Percentiles rank a stretch among this genome's conserved stretches.
phyloP scores from a whole-genome alignment of 176 grass and related monocot genomes.

The Avena eriantha region DNA sequence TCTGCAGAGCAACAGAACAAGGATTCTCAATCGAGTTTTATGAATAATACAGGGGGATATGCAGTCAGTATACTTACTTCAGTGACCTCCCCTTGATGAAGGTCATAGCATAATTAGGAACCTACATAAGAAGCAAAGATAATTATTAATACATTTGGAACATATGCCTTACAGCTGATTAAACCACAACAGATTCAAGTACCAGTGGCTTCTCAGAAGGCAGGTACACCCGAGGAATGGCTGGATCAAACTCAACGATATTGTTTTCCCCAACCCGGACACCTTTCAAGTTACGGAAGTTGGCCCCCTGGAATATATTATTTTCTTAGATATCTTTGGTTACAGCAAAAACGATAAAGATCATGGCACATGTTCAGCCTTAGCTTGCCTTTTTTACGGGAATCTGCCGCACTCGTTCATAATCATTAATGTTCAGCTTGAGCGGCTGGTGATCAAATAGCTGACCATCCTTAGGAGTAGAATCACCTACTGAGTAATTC shows the following conservation, averaged over 20 bases:
- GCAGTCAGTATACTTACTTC: slow-evolving; percentile 49
- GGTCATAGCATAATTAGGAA: slow-evolving; percentile 71
- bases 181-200: slow-evolving; percentile 1
- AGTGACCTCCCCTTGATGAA: slow-evolving; percentile 61
- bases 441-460: slow-evolving; percentile 59
- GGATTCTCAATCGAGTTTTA: neutral
- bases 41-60: neutral
- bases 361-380: neutral
- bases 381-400: slow-evolving; percentile 53
- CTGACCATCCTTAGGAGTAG: slow-evolving; percentile 8
- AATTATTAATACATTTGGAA: neutral
- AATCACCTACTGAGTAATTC: slow-evolving; percentile 36
- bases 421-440: slow-evolving; percentile 56
- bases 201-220: slow-evolving; percentile 73
- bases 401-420: slow-evolving; percentile 49
- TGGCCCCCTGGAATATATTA: slow-evolving; percentile 55
- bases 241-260: slow-evolving; percentile 41
- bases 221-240: slow-evolving; percentile 39
- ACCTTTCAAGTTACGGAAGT: slow-evolving; percentile 64
- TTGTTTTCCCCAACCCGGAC: slow-evolving; percentile 66
- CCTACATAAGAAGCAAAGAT: slow-evolving; percentile 40
- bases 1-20: neutral
- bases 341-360: neutral
- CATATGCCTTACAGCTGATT: neutral
- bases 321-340: neutral